Base-by-base conservation (phyloP, 2,329 filamentous ascomycete species). In the Metarhizium rileyi region DNA sequence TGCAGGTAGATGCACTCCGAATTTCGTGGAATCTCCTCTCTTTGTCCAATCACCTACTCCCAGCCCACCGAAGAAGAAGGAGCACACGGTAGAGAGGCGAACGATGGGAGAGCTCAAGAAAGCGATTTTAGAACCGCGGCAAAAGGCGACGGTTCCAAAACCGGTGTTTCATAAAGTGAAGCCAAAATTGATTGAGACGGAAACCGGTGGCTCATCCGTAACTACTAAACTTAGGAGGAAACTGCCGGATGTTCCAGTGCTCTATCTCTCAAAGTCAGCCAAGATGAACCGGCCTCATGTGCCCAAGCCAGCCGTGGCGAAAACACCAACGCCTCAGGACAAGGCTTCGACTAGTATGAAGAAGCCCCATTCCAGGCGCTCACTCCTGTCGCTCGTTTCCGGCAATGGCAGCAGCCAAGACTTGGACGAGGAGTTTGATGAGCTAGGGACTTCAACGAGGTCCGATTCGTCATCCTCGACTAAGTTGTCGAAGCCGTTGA, bases 391-490 rank as follows among this genome's bases (percentile, higher is more conserved):
- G 3, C 22, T 51, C 2, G 26, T 46, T 4, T 47, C 50, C 25
- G 38, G 35, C 22, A 36, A 40, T 14, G 23, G 12, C 26, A 49
- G 22, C n/a, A 38, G 30, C 22, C 42, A 45, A 25, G 46, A 41
- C n/a, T 18, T 14, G 12, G 47, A 46, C 2, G 49, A 51, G 10
- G 49, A 53, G 14, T 43, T 36, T 22, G 49, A 52, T 41, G 41
- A 49, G 26, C 48, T 52, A 26, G 30, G 18, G n/a, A 42, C 20
- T 18, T 25, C 27, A 6, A 14, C 25, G 10, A 38, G 40, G 12
- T 51, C 47, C 14, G 52, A 52, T 8, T 46, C 53, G 9, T 59
- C 56, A 20, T 57, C 50, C 5, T 50, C 58, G 22, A 42, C 38
- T 22, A 48, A 50, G 25, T 53, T 56, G 16, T 35, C 50, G 5